Percentiles rank a stretch among this genome's conserved stretches.
Evolutionary conservation across 345 rosid species (phyloP).

Genomic region (Aquilaria yunnanensis): DNA sequence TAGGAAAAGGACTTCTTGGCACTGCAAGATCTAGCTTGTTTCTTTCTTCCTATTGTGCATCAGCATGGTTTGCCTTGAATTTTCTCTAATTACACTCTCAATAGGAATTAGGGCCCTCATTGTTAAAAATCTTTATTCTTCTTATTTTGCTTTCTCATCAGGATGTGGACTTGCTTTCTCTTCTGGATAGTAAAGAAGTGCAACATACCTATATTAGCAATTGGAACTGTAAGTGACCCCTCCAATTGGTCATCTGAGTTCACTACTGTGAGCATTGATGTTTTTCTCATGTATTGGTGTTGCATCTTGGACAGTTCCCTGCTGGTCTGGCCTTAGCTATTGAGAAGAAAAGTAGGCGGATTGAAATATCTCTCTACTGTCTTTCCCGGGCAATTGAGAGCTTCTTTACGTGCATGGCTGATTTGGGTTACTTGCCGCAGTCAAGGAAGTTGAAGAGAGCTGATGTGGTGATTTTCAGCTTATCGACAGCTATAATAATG

Average conservation of each 20-base stretch:
- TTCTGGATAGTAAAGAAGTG: slow-evolving; percentile 62
- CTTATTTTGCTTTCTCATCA: slow-evolving; percentile 17
- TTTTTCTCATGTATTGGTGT: not conserved
- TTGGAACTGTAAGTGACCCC: slow-evolving; percentile 46
- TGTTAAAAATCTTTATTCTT: no score
- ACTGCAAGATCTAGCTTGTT: slow-evolving; percentile 94
- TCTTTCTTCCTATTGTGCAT: slow-evolving; percentile 78
- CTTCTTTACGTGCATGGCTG: slow-evolving; percentile 71
- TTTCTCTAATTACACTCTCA: not conserved
- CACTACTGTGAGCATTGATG: not conserved
- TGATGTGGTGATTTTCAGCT: slow-evolving; percentile 78
- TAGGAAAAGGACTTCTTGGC: slow-evolving; percentile 79
- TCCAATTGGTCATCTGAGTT: not conserved
- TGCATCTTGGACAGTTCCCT: slow-evolving; percentile 52
- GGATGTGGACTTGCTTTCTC: slow-evolving; percentile 81
- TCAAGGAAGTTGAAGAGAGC: slow-evolving; percentile 58
- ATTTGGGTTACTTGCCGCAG: slow-evolving; percentile 52
- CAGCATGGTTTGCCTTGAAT: slow-evolving; percentile 67
- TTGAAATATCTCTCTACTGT: slow-evolving; percentile 93
- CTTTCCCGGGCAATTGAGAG: slow-evolving; percentile 94
- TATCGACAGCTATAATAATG: slow-evolving; percentile 89
- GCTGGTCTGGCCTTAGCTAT: slow-evolving; percentile 78
- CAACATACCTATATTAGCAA: slow-evolving; percentile 58
- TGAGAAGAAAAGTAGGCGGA: slow-evolving; percentile 92
- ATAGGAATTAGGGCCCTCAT: no score